Base-by-base conservation (phyloP, 2,329 filamentous ascomycete genomes). In the Epichloe sibirici region DNA sequence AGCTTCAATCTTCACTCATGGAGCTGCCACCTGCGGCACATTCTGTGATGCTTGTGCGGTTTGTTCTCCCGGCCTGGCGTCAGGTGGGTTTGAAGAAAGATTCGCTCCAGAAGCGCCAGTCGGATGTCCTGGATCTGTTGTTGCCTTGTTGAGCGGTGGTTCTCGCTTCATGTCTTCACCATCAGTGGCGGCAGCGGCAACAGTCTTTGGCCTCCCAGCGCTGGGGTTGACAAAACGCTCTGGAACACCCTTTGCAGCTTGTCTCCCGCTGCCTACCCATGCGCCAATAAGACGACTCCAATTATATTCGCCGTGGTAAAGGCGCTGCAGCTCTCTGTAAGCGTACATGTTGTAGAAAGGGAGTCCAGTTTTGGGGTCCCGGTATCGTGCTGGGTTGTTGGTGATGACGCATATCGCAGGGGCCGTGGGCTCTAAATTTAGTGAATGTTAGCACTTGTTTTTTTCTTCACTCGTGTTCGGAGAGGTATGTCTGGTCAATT, bases 201-300 rank as follows among this genome's bases (percentile, higher is more conserved):
- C 8, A 31, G 28, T 28, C 21, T 37, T 21, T 17, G 31, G 25
- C 12, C 52, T 60, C 45, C 13, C 48, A 37, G 28, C 64, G 28
- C 13, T 57, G 7, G 71, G 71, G 48, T 74, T 66, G 42, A 76
- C 56, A 64, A 95, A 97, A 49, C 88, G 79, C 53, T 81, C 82
- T 0, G 90, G 91, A 25, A 95, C 90, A 6, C 90, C 90, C 40
- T 75, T 76, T 8, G 86, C 87, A 0, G 88, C 81, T 59, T 69
- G 72, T 64, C 72, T 73, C 57, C 72, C 75, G 58, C 76, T 78
- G 0, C 91, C 91, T 4, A 91, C 84, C 78, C 90, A 98, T 15
- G 85, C 87, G 5, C 88, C 90, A 34, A 95, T 69, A 59, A 93
- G 74, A 34, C 75, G 75, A 65, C 90, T 95, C 87, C 88, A 98